Base-by-base conservation (phyloP, 2,329 filamentous ascomycete genomes). In the Corinectria fuckeliana region DNA sequence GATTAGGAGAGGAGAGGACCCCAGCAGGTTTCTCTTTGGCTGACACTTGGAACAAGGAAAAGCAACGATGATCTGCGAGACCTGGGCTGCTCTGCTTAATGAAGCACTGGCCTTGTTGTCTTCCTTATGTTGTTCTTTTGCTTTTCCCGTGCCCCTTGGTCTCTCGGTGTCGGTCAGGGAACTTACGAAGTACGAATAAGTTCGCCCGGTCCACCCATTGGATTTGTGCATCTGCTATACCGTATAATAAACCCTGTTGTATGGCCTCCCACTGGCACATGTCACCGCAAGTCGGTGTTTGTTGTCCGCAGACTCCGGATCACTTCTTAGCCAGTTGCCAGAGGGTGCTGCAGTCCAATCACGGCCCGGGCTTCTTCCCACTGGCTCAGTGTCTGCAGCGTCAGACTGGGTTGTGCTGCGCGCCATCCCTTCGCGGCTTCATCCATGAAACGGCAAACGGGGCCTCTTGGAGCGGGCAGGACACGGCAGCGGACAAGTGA, bases 381-480 rank as follows among this genome's bases (percentile, higher is more conserved):
- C 52, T 67, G 61, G 56, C 50, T 58, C 62, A 5, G 21, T 10
- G n/a, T n/a, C 13, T 16, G 20, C 39, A 3, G 50, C 38, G 53
- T 32, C 58, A 59, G 54, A 26, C 20, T 18, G 25, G 38, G 42
- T 16, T 36, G n/a, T 18, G 32, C 66, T 66, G 63, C 60, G 66
- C 57, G 56, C 65, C 53, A 65, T 63, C 55, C 55, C 63, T 55
- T 55, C 44, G 42, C 39, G 57, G 52, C 51, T 38, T 56, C 49
- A 39, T 38, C 61, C 55, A 62, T 60, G 67, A 65, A 65, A 59
- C 54, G 53, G 54, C 52, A 61, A 54, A 49, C 63, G 65, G 28
- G 48, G 42, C 50, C 20, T 45, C 16, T 54, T 26, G 28, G 28
- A 30, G n/a, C n/a, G n/a, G n/a, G n/a, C n/a, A n/a, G n/a, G 18